Conservation (phyloP, 2,329 filamentous ascomycete species). For the Ophiostoma novo-ulmi region DNA sequence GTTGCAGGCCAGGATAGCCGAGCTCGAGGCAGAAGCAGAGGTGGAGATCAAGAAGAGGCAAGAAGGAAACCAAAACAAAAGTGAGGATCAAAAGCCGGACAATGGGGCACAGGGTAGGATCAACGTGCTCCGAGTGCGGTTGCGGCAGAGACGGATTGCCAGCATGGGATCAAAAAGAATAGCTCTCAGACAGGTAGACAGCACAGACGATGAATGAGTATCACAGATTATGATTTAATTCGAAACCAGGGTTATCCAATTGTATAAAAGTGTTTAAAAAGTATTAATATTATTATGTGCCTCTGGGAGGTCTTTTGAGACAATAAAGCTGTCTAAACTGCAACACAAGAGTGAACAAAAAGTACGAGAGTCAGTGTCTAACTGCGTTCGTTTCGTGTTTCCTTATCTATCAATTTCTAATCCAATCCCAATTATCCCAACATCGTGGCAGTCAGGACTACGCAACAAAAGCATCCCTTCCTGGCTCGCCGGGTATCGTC, state of each 20-base stretch:
- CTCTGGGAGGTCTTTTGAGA: neutral
- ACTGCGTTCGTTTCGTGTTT: neutral
- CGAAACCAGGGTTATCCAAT: neutral
- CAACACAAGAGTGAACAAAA: neutral
- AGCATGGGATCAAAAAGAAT: neutral
- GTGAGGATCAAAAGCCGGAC: neutral
- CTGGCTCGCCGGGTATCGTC: conserved; percentile 13
- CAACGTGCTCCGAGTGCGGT: neutral
- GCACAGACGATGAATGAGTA: neutral
- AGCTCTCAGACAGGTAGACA: neutral
- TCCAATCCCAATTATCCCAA: neutral
- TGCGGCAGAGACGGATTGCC: neutral
- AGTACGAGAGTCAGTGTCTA: neutral
- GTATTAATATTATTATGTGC: conserved; percentile 6
- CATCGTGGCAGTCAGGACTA: conserved; percentile 7
- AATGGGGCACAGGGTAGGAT: neutral
- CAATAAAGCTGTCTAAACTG: neutral
- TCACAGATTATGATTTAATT: neutral
- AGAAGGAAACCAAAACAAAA: too few species aligned
- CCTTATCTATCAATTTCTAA: neutral
- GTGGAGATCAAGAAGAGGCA: neutral
- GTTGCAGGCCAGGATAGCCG: neutral
- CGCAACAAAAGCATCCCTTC: neutral
- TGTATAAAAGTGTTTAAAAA: neutral
- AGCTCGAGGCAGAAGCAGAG: neutral